These are phyloP conservation scores for Dipteronia sinensis DNA, from an alignment of 345 rosid species.

Conservation along the genomic window DNA sequence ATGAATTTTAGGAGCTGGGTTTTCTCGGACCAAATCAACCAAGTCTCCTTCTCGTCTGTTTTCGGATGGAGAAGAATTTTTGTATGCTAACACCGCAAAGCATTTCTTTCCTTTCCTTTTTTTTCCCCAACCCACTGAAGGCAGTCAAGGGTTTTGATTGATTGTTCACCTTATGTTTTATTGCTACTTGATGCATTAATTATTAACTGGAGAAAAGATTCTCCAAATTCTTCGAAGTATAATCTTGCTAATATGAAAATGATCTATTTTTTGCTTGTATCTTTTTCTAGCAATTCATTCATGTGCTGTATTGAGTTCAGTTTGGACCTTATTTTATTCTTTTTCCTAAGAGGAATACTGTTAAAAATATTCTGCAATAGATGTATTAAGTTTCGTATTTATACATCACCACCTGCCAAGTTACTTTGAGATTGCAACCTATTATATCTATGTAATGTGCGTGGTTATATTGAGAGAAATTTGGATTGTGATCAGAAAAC, in stretches of 20 bases:
- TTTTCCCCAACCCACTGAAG: neutral
- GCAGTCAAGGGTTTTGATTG: conserved; percentile 21
- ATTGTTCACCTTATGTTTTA: neutral
- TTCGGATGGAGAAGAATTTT: conserved; percentile 21
- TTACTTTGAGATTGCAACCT: neutral
- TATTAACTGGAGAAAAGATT: conserved; percentile 3
- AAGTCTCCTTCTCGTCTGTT: conserved; percentile 17
- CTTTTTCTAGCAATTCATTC: neutral
- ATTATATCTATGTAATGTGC: neutral
- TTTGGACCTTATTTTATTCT: neutral
- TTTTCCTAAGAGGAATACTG: neutral
- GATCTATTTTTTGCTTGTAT: neutral
- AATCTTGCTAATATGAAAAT: neutral
- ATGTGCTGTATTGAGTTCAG: too few species aligned
- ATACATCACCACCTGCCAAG: neutral
- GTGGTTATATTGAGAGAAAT: too few species aligned
- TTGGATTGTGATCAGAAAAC: too few species aligned
- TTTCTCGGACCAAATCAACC: conserved; percentile 33
- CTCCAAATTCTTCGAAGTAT: neutral
- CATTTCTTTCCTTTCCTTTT: conserved; percentile 2
- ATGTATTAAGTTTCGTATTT: too few species aligned
- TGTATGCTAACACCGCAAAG: conserved; percentile 27
- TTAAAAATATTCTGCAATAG: too few species aligned
- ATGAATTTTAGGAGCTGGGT: conserved; percentile 35
- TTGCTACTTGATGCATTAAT: neutral